These are phyloP conservation scores for Ogataea corticis DNA, from an alignment of 805 yeast species.

Conservation along the genomic window DNA sequence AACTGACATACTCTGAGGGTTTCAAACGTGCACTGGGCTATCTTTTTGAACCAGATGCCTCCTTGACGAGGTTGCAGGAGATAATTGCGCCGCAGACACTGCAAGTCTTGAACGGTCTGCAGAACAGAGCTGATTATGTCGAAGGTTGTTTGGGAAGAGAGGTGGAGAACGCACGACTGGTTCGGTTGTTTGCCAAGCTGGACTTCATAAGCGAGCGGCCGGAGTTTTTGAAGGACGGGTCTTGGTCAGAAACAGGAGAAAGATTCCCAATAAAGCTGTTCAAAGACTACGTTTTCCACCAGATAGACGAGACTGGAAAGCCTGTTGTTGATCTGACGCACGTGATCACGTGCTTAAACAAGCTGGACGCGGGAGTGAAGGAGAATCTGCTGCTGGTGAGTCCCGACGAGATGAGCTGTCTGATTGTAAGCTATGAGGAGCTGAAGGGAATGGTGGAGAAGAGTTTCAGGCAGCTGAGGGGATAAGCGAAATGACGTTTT, in stretches of 20 bases:
- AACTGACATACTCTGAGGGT: constrained; percentile 42
- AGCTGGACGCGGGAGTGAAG: constrained; percentile 88
- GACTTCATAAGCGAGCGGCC: constrained; percentile 78
- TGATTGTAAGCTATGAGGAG: constrained; percentile 84
- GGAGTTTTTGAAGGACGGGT: constrained; percentile 52
- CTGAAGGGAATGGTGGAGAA: constrained; percentile 68
- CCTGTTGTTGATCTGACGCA: constrained; percentile 82
- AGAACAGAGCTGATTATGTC: constrained; percentile 53
- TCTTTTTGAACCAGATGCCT: constrained; percentile 31
- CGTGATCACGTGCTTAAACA: constrained; percentile 76
- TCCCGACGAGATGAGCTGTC: constrained; percentile 80
- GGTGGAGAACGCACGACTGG: constrained; percentile 84
- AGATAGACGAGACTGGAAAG: constrained; percentile 71
- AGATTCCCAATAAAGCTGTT: constrained; percentile 73
- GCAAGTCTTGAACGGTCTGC: constrained; percentile 48
- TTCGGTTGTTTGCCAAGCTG: constrained; percentile 78
- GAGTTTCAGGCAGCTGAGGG: constrained; percentile 54
- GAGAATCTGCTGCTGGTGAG: constrained; percentile 81
- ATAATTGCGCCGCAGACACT: constrained; percentile 47
- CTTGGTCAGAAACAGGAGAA: constrained; percentile 77
- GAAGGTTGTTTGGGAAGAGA: constrained; percentile 68
- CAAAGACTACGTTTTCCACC: constrained; percentile 83
- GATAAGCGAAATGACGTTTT: not conserved
- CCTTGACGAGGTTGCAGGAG: constrained; percentile 36
- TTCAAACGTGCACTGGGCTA: constrained; percentile 47